phyloP scores from a whole-genome alignment of 2,329 filamentous ascomycete species.

The Colletotrichum theobromicola region DNA sequence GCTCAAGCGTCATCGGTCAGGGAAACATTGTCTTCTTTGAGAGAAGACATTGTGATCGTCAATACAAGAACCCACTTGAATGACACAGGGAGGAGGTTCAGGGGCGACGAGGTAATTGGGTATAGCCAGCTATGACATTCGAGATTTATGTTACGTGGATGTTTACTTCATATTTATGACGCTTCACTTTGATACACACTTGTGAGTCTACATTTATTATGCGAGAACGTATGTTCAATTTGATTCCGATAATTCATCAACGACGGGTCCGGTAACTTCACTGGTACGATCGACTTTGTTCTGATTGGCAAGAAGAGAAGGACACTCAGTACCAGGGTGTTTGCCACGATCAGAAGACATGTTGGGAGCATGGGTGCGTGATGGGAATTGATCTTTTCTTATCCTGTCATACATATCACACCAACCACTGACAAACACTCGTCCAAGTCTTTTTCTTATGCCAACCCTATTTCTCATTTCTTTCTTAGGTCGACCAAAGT shows the following conservation, averaged over 20 bases:
- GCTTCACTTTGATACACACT: not conserved
- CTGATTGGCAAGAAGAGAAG: too few relatives aligned
- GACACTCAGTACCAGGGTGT: too few relatives aligned
- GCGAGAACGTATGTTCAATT: fast-evolving
- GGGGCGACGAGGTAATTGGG: not conserved
- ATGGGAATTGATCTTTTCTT: not conserved
- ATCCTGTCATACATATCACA: not conserved
- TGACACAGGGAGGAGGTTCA: not conserved
- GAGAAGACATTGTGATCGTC: not conserved
- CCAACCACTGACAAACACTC: not conserved
- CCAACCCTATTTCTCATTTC: not conserved
- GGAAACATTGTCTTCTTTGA: conserved; percentile 12
- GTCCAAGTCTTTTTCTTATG: not conserved
- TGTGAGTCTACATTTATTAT: not conserved
- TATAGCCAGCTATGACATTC: not conserved
- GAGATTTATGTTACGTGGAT: not conserved
- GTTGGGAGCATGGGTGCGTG: too few relatives aligned
- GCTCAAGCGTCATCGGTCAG: not conserved
- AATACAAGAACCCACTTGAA: not conserved
- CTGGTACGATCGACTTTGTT: too few relatives aligned
- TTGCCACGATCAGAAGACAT: not conserved
- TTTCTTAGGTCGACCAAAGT: not conserved
- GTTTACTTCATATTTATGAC: not conserved
- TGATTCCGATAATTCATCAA: too few relatives aligned
- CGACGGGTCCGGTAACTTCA: too few relatives aligned